Percentiles rank a stretch among this genome's conserved stretches.
Evolutionary conservation across 2,329 filamentous ascomycete species (phyloP).

Genomic region (Pseudocercospora vitis): DNA sequence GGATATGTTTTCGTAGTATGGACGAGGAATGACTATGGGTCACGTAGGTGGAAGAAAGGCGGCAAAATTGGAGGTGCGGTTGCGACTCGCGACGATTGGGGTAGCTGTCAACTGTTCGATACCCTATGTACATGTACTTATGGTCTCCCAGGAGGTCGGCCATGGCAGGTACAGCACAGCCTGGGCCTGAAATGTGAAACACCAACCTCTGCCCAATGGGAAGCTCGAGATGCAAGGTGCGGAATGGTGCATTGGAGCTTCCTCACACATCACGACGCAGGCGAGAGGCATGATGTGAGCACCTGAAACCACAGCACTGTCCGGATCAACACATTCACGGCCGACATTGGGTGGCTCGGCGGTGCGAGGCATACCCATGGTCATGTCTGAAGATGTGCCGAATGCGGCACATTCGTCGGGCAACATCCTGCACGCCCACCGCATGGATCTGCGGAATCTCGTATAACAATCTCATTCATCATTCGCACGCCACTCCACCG

Average conservation of each 20-base stretch:
- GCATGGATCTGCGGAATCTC: neutral
- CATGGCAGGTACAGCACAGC: neutral
- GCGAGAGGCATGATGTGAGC: neutral
- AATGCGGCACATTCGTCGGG: neutral
- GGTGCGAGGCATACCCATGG: conserved; percentile 3
- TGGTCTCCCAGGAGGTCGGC: neutral
- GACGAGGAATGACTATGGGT: neutral
- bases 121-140: no score
- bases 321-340: neutral
- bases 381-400: neutral
- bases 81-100: no score
- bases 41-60: neutral
- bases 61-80: no score
- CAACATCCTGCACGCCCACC: neutral
- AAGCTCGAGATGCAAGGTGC: conserved; percentile 2
- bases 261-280: neutral
- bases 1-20: conserved; percentile 1
- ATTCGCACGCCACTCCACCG: neutral
- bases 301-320: neutral
- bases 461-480: neutral
- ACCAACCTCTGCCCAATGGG: neutral
- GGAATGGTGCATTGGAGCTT: neutral
- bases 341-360: neutral
- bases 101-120: no score
- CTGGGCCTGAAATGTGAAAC: conserved; percentile 2